These are phyloP conservation scores for Aspergillus puulaauensis DNA, from an alignment of 2,329 filamentous ascomycete genomes.

Conservation along the genomic window DNA sequence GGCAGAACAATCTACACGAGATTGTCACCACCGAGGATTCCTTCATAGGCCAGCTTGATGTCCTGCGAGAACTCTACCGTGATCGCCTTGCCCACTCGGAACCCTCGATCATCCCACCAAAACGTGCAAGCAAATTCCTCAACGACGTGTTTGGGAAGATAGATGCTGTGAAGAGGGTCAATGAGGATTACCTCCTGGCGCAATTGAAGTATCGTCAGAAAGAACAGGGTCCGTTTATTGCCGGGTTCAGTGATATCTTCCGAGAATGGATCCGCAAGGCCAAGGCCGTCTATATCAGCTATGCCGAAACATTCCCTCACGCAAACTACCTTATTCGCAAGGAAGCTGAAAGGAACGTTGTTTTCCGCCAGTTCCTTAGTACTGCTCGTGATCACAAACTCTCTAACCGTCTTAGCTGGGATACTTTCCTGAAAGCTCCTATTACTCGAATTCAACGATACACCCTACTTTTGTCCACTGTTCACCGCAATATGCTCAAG, in stretches of 20 bases:
- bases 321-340: conserved; percentile 80
- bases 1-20: conserved; percentile 93
- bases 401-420: conserved; percentile 84
- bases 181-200: conserved; percentile 87
- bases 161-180: conserved; percentile 83
- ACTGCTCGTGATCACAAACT: conserved; percentile 74
- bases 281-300: conserved; percentile 83
- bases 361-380: conserved; percentile 85
- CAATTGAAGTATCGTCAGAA: conserved; percentile 96
- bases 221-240: conserved; percentile 92
- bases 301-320: conserved; percentile 81
- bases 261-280: conserved; percentile 98
- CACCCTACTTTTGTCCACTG: conserved; percentile 75
- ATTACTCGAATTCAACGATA: conserved; percentile 93
- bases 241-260: conserved; percentile 95
- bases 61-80: conserved; percentile 80
- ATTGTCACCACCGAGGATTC: conserved; percentile 90
- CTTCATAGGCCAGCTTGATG: conserved; percentile 85
- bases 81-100: conserved; percentile 72
- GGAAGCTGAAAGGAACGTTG: conserved; percentile 78
- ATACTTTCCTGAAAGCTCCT: conserved; percentile 88
- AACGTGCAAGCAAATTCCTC: conserved; percentile 76
- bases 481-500: conserved; percentile 76
- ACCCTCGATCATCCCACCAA: conserved; percentile 77
- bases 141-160: conserved; percentile 86